These are phyloP conservation scores for Colletotrichum sp. DNA, from an alignment of 2,329 filamentous ascomycete species.

Conservation along the genomic window DNA sequence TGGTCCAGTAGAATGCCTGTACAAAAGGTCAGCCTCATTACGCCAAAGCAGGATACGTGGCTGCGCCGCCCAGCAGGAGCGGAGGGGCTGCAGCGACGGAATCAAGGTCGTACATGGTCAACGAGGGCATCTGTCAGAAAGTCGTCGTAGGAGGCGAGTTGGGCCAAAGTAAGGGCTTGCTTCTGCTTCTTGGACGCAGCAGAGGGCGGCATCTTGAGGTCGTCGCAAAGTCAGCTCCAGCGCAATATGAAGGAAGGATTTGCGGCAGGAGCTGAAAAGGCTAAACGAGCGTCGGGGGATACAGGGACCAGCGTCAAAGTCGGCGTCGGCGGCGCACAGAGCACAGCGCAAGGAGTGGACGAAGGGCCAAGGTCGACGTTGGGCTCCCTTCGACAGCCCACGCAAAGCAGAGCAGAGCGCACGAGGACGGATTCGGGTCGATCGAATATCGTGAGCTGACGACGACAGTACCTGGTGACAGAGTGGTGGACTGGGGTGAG, in stretches of 20 bases:
- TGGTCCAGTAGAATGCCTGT: slow-evolving; percentile 95
- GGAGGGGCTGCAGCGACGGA: neutral
- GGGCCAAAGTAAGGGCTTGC: slow-evolving; percentile 81
- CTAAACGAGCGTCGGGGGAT: slow-evolving; percentile 5
- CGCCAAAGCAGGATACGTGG: slow-evolving; percentile 9
- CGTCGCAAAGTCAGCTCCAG: neutral
- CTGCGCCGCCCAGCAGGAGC: neutral
- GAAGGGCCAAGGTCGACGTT: slow-evolving; percentile 3
- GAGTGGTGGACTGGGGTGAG: neutral
- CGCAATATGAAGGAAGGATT: neutral
- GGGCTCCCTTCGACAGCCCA: slow-evolving; percentile 19
- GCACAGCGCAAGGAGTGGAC: slow-evolving; percentile 19
- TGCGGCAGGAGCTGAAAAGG: slow-evolving; percentile 1
- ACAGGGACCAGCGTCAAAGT: slow-evolving; percentile 2
- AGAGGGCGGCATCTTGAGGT: slow-evolving; percentile 40
- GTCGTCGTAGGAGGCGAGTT: slow-evolving; percentile 93
- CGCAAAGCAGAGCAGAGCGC: neutral
- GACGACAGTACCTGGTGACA: neutral
- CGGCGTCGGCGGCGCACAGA: neutral
- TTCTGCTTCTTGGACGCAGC: slow-evolving; percentile 53
- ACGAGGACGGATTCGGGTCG: neutral
- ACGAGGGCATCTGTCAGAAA: slow-evolving; percentile 93
- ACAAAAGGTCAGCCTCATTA: slow-evolving; percentile 21
- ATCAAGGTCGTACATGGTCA: slow-evolving; percentile 76
- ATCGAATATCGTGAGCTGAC: neutral